These are phyloP conservation scores for Carex pumila DNA, from an alignment of 176 grass and related monocot genomes.

Conservation along the genomic window DNA sequence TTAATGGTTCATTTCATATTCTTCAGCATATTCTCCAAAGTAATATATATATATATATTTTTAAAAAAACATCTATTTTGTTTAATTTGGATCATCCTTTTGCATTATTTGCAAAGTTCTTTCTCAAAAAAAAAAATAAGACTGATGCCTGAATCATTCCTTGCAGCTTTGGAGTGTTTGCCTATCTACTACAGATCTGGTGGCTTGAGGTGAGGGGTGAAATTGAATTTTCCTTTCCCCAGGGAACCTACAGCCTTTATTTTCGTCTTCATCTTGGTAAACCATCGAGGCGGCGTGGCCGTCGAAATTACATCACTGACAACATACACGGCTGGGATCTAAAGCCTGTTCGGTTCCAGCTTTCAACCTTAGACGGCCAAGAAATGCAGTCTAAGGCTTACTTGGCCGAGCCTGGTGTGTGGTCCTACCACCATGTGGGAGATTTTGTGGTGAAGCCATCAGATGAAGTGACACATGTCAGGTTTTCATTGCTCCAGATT, in stretches of 20 bases:
- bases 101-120: background rate
- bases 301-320: slow-evolving; percentile 46
- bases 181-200: slow-evolving; percentile 82
- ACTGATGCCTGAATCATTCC: background rate
- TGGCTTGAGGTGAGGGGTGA: slow-evolving; percentile 91
- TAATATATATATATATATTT: too few species aligned
- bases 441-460: slow-evolving; percentile 67
- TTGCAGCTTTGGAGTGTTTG: slow-evolving; percentile 61
- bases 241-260: slow-evolving; percentile 81
- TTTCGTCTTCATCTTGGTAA: slow-evolving; percentile 73
- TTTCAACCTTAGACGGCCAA: slow-evolving; percentile 81
- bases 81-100: background rate
- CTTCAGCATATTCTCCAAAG: background rate
- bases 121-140: slow-evolving; percentile 5
- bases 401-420: slow-evolving; percentile 57
- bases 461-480: slow-evolving; percentile 20
- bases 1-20: background rate
- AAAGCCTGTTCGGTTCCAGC: slow-evolving; percentile 69
- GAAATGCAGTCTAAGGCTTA: slow-evolving; percentile 65
- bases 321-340: slow-evolving; percentile 84
- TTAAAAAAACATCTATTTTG: background rate
- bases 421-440: slow-evolving; percentile 71
- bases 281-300: slow-evolving; percentile 48
- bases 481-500: slow-evolving; percentile 81
- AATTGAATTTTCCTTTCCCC: slow-evolving; percentile 70